Conservation (phyloP, 441 rosid genomes). For the Populus hybrid region DNA sequence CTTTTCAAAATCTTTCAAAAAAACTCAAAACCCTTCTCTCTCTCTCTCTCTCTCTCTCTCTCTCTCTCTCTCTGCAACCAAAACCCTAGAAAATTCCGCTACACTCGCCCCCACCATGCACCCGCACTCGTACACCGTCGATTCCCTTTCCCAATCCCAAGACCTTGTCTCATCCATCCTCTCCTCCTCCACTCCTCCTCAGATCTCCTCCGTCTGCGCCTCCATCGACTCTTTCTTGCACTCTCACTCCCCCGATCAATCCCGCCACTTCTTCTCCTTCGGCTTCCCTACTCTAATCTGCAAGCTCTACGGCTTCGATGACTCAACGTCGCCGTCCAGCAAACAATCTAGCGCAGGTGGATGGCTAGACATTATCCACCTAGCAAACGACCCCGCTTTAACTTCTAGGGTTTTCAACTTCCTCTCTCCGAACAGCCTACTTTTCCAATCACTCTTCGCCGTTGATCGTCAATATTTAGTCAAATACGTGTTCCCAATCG, state of each 20-base stretch:
- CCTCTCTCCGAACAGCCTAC: conserved; percentile 52
- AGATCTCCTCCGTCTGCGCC: conserved; percentile 60
- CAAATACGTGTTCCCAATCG: conserved; percentile 72
- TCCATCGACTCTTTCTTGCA: conserved; percentile 57
- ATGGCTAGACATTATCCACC: conserved; percentile 65
- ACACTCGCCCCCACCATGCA: conserved; percentile 30
- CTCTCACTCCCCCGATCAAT: conserved; percentile 68
- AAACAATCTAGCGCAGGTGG: conserved; percentile 27
- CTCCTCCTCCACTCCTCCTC: conserved; percentile 53
- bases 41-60: background rate
- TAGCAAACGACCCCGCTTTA: conserved; percentile 37
- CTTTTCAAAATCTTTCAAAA: conserved; percentile 38
- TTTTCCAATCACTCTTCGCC: conserved; percentile 55
- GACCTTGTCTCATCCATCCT: conserved; percentile 61
- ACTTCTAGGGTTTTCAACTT: conserved; percentile 51
- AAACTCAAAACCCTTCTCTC: background rate
- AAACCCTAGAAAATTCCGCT: background rate
- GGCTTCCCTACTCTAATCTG: conserved; percentile 66
- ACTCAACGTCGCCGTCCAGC: conserved; percentile 26
- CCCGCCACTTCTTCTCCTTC: conserved; percentile 76
- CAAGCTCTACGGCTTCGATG: conserved; percentile 73
- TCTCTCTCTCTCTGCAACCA: conserved; percentile 6
- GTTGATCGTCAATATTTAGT: conserved; percentile 72
- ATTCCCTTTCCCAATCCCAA: conserved; percentile 62
- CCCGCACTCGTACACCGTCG: conserved; percentile 65